These are phyloP conservation scores for Capronia epimyces DNA, from an alignment of 2,329 filamentous ascomycete species.

Conservation along the genomic window DNA sequence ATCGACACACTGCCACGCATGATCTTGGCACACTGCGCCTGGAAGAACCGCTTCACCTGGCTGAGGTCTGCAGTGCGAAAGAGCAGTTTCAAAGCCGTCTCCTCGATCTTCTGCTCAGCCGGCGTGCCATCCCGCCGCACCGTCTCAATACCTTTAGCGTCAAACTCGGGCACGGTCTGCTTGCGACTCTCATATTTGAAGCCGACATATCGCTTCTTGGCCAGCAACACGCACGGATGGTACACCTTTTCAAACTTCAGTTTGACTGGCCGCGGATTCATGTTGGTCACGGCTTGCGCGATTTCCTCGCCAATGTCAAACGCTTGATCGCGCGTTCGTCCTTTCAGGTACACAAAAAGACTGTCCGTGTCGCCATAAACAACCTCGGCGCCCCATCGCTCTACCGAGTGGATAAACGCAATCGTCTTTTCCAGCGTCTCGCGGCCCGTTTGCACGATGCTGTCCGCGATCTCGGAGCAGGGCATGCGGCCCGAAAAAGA, in stretches of 20 bases:
- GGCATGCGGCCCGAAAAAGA: constrained; percentile 97
- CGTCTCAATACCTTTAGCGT: constrained; percentile 97
- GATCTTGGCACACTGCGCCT: constrained; percentile 83
- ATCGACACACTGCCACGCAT: constrained; percentile 82
- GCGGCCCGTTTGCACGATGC: constrained; percentile 90
- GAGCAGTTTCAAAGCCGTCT: constrained; percentile 79
- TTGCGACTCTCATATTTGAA: constrained; percentile 84
- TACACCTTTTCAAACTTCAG: constrained; percentile 99
- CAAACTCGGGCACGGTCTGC: constrained; percentile 79
- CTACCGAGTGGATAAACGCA: constrained; percentile 80
- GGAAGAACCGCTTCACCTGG: constrained; percentile 84
- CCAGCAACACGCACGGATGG: constrained; percentile 84
- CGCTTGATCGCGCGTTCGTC: constrained; percentile 77
- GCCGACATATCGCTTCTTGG: constrained; percentile 96
- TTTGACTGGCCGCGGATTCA: constrained; percentile 87
- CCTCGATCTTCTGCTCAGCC: constrained; percentile 93
- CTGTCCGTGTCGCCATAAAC: constrained; percentile 98
- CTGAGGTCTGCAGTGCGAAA: constrained; percentile 88
- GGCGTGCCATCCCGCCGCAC: constrained; percentile 91
- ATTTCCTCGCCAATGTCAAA: constrained; percentile 94
- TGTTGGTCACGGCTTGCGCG: constrained; percentile 74
- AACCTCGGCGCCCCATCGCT: constrained; percentile 87
- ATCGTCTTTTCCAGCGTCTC: constrained; percentile 94
- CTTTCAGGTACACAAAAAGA: constrained; percentile 83
- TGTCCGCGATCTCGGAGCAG: constrained; percentile 94